These are phyloP conservation scores for Lactarius vividus DNA, from an alignment of 768 basidiomycete genomes.

Conservation along the genomic window DNA sequence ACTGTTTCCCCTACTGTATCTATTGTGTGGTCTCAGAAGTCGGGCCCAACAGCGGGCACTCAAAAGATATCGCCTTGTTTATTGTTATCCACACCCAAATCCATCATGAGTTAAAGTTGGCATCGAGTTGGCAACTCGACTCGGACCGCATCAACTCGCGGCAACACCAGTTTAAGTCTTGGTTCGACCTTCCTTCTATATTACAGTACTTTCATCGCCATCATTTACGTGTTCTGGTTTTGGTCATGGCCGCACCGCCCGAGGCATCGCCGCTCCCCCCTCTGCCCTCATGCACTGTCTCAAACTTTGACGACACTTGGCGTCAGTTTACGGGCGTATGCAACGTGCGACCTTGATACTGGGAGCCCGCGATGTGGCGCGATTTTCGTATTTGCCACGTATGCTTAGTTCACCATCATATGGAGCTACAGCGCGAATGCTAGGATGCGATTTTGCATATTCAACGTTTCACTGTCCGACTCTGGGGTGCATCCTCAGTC, in stretches of 20 bases:
- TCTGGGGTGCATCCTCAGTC: background rate
- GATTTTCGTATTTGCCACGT: background rate
- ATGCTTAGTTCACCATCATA: background rate
- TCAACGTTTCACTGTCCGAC: background rate
- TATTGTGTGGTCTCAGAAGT: no score
- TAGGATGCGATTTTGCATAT: background rate
- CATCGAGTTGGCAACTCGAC: no score
- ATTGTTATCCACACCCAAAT: no score
- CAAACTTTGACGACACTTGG: background rate
- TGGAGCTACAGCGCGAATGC: background rate
- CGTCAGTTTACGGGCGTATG: background rate
- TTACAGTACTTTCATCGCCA: no score
- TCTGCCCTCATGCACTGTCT: background rate
- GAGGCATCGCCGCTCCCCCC: background rate
- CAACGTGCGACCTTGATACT: background rate
- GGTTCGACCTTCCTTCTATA: no score
- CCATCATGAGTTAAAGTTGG: no score
- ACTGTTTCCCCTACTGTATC: no score
- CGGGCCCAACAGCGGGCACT: no score
- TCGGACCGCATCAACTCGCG: no score
- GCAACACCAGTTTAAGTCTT: background rate
- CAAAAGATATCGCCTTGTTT: no score
- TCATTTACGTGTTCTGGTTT: background rate
- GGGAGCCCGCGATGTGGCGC: background rate
- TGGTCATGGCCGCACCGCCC: background rate